Base-by-base conservation (phyloP, 306 rosid genomes). In the Pueraria montana region DNA sequence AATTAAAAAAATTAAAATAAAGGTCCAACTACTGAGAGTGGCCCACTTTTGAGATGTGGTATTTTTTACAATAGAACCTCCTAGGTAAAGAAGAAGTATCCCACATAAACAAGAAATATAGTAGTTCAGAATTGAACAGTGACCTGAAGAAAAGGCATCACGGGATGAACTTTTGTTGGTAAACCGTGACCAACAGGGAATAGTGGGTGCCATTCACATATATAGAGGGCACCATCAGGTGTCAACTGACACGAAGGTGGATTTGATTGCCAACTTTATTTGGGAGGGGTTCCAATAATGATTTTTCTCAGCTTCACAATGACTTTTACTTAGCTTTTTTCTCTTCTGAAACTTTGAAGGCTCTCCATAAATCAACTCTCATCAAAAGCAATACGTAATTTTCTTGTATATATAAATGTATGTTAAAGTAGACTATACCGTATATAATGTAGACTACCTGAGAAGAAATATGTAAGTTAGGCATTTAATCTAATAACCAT, bases 181-280 rank as follows among this genome's bases (percentile, higher is more conserved):
- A 52, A 79, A 32, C 76, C 76, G 76, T 75, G 63, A 42, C 58
- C 32, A 38, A 43, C 43, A 70, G 17, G 61, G 23, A 24, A 72
- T 40, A 67, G 84, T 74, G 84, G 78, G 64, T 67, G 42, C 52
- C 86, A 72, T 82, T 40, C 76, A 40, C 71, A 72, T 0, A 73
- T 40, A 62, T 10, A 67, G 59, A 66, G 16, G 24, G 50, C 81
- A 82, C 50, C 68, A 66, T 36, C 46, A 6, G 26, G 48, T 45
- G 2, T 78, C 50, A 72, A 11, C 8, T 77, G 67, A 67, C 74
- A 43, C 46, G 13, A 61, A 36, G 21, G 18, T 83, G 45, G 59
- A 73, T 78, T 74, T 71, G 88, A 85, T 81, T 81, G 73, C 84
- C 88, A 66, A 77, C 84, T 84, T 81, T 77, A 67, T 72, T 50